Base-by-base conservation (phyloP, 768 basidiomycete genomes). In the Suillus ampliporus region DNA sequence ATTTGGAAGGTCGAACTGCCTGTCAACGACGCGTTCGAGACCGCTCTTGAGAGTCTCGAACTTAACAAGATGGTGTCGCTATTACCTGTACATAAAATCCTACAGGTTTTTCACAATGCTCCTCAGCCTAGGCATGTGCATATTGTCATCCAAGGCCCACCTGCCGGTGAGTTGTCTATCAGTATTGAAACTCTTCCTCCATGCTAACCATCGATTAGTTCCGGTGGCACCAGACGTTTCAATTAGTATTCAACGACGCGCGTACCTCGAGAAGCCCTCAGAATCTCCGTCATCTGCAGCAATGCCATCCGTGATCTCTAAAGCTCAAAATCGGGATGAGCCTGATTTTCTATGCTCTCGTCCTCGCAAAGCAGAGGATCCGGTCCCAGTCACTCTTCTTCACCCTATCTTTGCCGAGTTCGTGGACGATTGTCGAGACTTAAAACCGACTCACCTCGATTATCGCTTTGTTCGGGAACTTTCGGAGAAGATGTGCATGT, bases 401-500 rank as follows among this genome's bases (percentile, higher is more conserved):
- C 34, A 61, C 8, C 60, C 34, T 54, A 61, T 61, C n/a, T 61
- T 53, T 51, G 60, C 48, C 17, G 14, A 61, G 60, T 61, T 61
- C 48, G n/a, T 61, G 47, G 60, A 61, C 14, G 50, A 61, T 53
- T 54, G 34, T 61, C 51, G 52, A 61, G 52, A 23, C 10, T 21
- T 37, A n/a, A 17, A 38, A 53, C 48, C 60, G 34, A 61, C 17
- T 43, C 15, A 37, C 9, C 11, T 38, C 40, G 60, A 61, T 35
- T 38, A 61, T 53, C 21, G 23, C 11, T 66, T 74, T 26, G 64
- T 62, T 41, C 53, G 57, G 17, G 66, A 61, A 17, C 58, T 74
- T 26, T 62, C 69, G 21, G n/a, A 48, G 34, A 57, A 23, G 10
- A 72, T 74, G 72, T 61, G 59, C 34, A 50, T 63, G 37, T 64